A percentile compares a stretch with the other conserved stretches of the same genome.
Evolutionary conservation across 2,329 filamentous ascomycete species (phyloP).

Genomic region (Calonectria fujianensis): DNA sequence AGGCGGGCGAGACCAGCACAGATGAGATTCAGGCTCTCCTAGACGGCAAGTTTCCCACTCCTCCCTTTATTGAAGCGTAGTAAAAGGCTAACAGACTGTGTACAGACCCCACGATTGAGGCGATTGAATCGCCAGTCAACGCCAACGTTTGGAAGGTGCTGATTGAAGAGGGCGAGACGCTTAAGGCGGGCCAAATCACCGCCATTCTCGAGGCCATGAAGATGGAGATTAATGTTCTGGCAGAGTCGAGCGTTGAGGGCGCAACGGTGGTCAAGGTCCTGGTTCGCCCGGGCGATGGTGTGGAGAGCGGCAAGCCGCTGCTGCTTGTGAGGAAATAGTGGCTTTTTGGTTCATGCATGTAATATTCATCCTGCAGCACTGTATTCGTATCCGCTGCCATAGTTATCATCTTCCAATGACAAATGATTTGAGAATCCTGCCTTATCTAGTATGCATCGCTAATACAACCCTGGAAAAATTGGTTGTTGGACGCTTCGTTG

Average conservation of each 20-base stretch:
- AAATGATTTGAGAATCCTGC: neutral
- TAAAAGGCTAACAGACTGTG: slow-evolving; percentile 38
- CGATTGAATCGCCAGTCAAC: slow-evolving; percentile 44
- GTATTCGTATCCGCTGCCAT: neutral
- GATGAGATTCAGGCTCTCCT: slow-evolving; percentile 38
- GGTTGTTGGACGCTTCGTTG: neutral
- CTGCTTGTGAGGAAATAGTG: slow-evolving; percentile 29
- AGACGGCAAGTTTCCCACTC: slow-evolving; percentile 25
- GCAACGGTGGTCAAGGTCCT: slow-evolving; percentile 33
- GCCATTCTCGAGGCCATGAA: slow-evolving; percentile 75
- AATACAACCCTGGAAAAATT: neutral
- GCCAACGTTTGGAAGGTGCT: slow-evolving; percentile 74
- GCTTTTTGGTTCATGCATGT: neutral
- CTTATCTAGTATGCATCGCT: neutral
- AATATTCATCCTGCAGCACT: neutral
- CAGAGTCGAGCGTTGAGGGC: slow-evolving; percentile 25
- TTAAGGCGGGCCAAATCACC: slow-evolving; percentile 51
- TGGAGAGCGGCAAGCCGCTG: slow-evolving; percentile 39
- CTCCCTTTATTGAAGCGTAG: too few species aligned
- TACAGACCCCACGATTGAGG: slow-evolving; percentile 31
- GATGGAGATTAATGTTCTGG: slow-evolving; percentile 66
- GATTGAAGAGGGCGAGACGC: slow-evolving; percentile 64
- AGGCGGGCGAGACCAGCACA: slow-evolving; percentile 34
- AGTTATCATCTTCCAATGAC: neutral
- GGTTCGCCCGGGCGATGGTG: slow-evolving; percentile 37